Evolutionary conservation across 225 moss, liverwort and hornwort species (phyloP), one percentile per base, ranked within the genome.

Genomic region (Polytrichum commune): DNA sequence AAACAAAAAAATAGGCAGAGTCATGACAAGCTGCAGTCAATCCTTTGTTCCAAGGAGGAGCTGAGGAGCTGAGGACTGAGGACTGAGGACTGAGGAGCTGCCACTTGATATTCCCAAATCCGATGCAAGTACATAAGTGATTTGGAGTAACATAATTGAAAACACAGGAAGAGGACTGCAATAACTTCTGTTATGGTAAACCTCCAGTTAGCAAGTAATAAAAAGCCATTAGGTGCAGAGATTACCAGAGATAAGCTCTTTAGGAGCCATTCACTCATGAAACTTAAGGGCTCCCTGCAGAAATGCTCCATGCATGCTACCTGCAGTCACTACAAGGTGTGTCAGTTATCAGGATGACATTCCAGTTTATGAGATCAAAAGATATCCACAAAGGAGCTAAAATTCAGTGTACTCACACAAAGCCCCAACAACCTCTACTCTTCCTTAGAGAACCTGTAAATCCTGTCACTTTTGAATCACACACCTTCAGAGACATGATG

Each of bases 271-370:
- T 79, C 86, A 78, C 89, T 91, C 66, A 98, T 62, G 63, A 98
- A 95, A 87, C 98, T 98, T 66, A 95, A 81, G 28, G 95, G 90
- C 68, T 95, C 91, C 29, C 76, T 90, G 84, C 91, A 98, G 66
- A 93, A 98, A 77, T 98, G 98, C 73, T 95, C 98, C 84, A 93
- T 81, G 69, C 88, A 93, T 26, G 95, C 93, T 66, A 95, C 83
- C 97, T 98, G 90, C 81, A 79, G 22, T 77, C 54, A 18, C 29
- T 68, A 53, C 58, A 63, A 60, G 29, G 71, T 60, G 60, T 72
- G 74, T 64, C 38, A 70, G 57, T 46, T 46, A 4, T 16, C 13
- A 46, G 46, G 46, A 46, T 16, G 16, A 3, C 46, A 4, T 4
- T 46, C 4, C 13, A 13, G 4, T 16, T 46, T 13, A 16, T 46